Evolutionary conservation across 768 basidiomycete species (phyloP), one percentile per base, ranked within the genome.

Genomic region (Infundibulicybe gibba): DNA sequence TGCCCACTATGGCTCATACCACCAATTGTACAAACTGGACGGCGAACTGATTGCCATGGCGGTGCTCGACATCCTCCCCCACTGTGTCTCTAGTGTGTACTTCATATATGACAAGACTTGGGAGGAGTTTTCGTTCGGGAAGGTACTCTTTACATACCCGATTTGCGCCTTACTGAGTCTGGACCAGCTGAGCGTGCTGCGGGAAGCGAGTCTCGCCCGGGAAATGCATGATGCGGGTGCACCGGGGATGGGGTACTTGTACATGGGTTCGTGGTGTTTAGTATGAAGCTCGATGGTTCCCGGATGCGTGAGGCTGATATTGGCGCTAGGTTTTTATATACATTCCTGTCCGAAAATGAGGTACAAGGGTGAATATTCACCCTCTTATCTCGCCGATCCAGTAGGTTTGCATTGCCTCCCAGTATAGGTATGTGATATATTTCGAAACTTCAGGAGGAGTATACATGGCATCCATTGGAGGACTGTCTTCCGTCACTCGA

Each of bases 271-370:
- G 25, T 8, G 25, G 8, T 25, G 8, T 25, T 25, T 8, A 8
- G 25, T 25, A n/a, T n/a, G n/a, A n/a, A n/a, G n/a, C n/a, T 20
- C 43, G 53, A 32, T 10, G 32, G 39, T 30, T n/a, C 41, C 15
- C 1, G 5, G 9, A 11, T 41, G 25, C 25, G 25, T 8, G 25
- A n/a, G n/a, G 17, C 31, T n/a, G 21, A 40, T 17, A 25, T 12
- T 3, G n/a, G 8, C 34, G 3, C 10, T 55, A 97, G 94, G 94
- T 6, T 97, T 82, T 63, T 98, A 97, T 63, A 87, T 98, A 33
- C 79, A 97, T 54, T 82, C 88, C 2, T 97, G 94, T 59, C 79
- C 70, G 43, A 99, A 99, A 66, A 98, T 98, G 97, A 75, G 76
- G 46, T 98, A 99, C 67, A 99, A 99, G 59, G 94, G 85, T 21